Evolutionary conservation across 2,329 filamentous ascomycete genomes (phyloP).

Genomic region (Diaporthe batatas): DNA sequence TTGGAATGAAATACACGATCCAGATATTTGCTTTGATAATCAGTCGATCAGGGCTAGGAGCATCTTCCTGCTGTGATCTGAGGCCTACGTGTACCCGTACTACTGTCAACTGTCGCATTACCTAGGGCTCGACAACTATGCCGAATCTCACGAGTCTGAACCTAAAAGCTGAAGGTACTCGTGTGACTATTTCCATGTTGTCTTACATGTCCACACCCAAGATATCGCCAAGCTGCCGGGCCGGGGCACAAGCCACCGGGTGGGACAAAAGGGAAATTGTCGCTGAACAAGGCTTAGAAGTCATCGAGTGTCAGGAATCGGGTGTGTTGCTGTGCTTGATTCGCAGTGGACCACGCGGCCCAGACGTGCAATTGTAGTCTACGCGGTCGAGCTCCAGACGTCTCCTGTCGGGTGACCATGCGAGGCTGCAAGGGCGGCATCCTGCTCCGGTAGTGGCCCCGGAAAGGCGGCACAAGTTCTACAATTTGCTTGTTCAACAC

Average conservation of each 20-base stretch:
- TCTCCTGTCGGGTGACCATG: background rate
- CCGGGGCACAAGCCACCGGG: constrained; percentile 18
- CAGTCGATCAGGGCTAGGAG: too few relatives aligned
- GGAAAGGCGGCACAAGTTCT: background rate
- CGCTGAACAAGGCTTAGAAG: background rate
- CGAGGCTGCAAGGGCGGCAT: background rate
- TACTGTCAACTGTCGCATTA: too few relatives aligned
- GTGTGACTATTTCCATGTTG: background rate
- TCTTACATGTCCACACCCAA: background rate
- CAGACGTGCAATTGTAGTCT: background rate
- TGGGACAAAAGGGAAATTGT: background rate
- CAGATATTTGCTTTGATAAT: background rate
- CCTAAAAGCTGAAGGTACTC: background rate
- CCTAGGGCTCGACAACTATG: accelerated
- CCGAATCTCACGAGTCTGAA: background rate
- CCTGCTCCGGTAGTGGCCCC: background rate
- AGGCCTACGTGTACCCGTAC: background rate
- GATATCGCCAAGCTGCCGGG: constrained; percentile 15
- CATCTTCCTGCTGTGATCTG: background rate
- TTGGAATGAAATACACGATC: background rate
- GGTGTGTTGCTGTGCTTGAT: background rate
- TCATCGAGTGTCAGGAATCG: background rate
- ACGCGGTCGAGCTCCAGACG: background rate
- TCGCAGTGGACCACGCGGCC: background rate
- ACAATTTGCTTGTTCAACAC: background rate